Evolutionary conservation across 352 stramenopile species (phyloP), one percentile per base, ranked within the genome.

Genomic region (Pythium biforme): DNA sequence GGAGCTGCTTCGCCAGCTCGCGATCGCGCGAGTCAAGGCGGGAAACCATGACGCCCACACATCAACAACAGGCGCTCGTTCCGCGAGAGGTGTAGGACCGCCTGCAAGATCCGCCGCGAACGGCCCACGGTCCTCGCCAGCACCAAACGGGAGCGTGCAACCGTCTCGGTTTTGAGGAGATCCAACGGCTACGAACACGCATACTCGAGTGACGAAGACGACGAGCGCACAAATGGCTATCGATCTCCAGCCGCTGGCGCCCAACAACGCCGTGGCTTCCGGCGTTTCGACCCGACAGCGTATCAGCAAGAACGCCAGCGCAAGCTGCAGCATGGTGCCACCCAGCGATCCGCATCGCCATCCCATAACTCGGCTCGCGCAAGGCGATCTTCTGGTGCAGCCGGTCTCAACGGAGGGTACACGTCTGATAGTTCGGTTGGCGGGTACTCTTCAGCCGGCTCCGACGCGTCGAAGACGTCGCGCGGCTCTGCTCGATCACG

Each of bases 231-330:
- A 5, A 55, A 64, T 39, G 55, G 62, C 37, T 68, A 68, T 49
- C 53, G 39, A 14, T 68, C 61, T 20, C 34, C 62, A 8, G 39
- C 17, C n/a, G 31, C 9, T 17, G 33, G 37, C 22, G 7, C 52
- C 23, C 29, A 41, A 7, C 46, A 57, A 23, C 64, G 70, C 12
- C 69, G 66, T 20, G 39, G 62, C 11, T 92, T 90, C 48, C 74
- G 78, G 25, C 77, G 83, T 17, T 94, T 94, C 57, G 83, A 94
- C 47, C 85, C 83, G 9, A 94, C 85, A 11, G 85, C 85, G 14
- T 94, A 94, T 69, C 83, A 94, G 61, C 72, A 80, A 51, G 81
- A 94, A 49, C 80, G 79, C 17, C 72, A 90, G 41, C 81, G 72
- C 3, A 88, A 87, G 52, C 57, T 81, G 49, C 77, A 72, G 7